These are phyloP conservation scores for Exophiala mesophila DNA, from an alignment of 2,329 filamentous ascomycete species.

Conservation along the genomic window DNA sequence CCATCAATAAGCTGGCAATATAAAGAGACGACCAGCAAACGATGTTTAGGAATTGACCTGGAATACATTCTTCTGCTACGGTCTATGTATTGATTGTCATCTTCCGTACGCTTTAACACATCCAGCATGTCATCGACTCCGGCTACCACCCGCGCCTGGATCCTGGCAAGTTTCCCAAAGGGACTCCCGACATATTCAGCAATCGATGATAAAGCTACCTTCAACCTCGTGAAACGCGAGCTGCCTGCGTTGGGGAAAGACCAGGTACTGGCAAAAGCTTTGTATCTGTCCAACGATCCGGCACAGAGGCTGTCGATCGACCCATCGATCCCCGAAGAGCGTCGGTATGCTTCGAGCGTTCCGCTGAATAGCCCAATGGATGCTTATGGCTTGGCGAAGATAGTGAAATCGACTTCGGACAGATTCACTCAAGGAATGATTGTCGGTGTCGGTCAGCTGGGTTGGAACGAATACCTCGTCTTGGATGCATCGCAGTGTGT, in stretches of 20 bases:
- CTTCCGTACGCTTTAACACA: too few relatives aligned
- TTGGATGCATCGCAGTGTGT: slow-evolving; percentile 30
- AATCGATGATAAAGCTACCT: slow-evolving; percentile 11
- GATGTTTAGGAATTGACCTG: too few relatives aligned
- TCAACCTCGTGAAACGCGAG: slow-evolving; percentile 17
- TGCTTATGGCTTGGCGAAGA: slow-evolving; percentile 33
- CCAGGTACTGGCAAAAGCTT: slow-evolving; percentile 44
- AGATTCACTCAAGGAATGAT: slow-evolving; percentile 33
- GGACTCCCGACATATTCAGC: slow-evolving; percentile 15
- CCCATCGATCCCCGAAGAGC: slow-evolving; percentile 27
- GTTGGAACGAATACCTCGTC: slow-evolving; percentile 43
- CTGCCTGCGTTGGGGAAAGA: slow-evolving; percentile 30
- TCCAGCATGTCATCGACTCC: slow-evolving; percentile 15
- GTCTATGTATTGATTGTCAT: too few relatives aligned
- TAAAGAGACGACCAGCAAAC: too few relatives aligned
- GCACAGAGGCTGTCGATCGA: slow-evolving; percentile 51
- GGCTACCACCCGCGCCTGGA: slow-evolving; percentile 19
- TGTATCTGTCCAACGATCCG: slow-evolving; percentile 50
- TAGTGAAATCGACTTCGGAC: slow-evolving; percentile 35
- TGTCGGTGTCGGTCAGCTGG: slow-evolving; percentile 30
- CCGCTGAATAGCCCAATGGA: slow-evolving; percentile 37
- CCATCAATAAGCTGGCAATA: too few relatives aligned
- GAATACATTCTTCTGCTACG: too few relatives aligned
- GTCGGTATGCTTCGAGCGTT: slow-evolving; percentile 46
- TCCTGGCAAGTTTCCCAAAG: slow-evolving; percentile 16